Conservation (phyloP, 1,284 basidiomycete genomes). For the Cystobasidium sp. region DNA sequence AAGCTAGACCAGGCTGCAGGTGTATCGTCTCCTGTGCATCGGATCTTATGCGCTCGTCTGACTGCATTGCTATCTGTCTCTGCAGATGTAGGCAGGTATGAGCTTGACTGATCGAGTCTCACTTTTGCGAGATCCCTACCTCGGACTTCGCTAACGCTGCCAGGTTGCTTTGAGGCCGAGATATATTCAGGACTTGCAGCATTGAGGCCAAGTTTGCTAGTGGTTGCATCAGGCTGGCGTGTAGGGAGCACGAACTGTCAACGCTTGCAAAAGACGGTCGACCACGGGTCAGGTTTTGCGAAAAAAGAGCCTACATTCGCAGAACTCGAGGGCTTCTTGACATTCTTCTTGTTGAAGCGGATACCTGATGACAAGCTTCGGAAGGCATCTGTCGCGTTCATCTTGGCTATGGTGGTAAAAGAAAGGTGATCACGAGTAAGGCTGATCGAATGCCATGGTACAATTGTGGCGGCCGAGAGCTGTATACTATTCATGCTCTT, state of each 20-base stretch:
- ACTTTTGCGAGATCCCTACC: too few species aligned
- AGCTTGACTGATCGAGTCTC: too few species aligned
- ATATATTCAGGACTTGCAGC: too few species aligned
- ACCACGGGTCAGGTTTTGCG: conserved; percentile 11
- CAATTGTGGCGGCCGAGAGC: neutral
- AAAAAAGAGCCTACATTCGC: neutral
- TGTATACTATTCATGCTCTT: too few species aligned
- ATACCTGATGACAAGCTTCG: conserved; percentile 35
- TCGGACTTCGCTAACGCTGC: too few species aligned
- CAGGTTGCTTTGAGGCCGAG: too few species aligned
- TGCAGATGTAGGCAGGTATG: neutral
- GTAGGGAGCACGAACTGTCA: neutral
- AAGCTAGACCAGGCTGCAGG: conserved; percentile 57
- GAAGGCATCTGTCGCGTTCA: conserved; percentile 33
- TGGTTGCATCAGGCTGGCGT: neutral
- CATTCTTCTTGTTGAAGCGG: conserved; percentile 44
- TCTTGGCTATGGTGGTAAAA: neutral
- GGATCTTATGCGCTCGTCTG: conserved; percentile 54
- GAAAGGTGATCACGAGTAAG: neutral
- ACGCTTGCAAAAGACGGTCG: neutral
- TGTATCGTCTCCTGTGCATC: conserved; percentile 57
- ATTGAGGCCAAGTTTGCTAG: neutral
- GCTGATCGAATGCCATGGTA: neutral
- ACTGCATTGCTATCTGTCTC: neutral
- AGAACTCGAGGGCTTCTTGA: neutral